Percentiles rank a stretch among this genome's conserved stretches.
Conservation (phyloP, 2,329 filamentous ascomycete genomes). For the Aspergillus tubingensis region DNA sequence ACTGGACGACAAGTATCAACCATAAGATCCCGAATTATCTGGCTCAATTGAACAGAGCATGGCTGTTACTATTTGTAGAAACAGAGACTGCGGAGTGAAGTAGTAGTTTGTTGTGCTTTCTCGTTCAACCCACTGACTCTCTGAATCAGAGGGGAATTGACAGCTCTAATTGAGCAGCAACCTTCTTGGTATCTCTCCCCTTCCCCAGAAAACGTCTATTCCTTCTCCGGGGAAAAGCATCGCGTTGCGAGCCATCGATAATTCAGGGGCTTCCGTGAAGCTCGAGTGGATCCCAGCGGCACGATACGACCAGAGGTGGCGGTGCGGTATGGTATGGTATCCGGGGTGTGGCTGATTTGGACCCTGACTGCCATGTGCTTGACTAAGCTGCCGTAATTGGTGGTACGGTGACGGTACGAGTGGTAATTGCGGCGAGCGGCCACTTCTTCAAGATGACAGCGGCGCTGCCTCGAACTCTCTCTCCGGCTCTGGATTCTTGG, state of each 20-base stretch:
- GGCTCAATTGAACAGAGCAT: not conserved
- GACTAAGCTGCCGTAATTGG: not conserved
- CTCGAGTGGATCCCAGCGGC: slow-evolving; percentile 22
- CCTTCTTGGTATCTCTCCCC: not conserved
- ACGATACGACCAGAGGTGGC: slow-evolving; percentile 16
- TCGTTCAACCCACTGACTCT: no score
- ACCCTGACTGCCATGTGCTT: not conserved
- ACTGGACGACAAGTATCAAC: not conserved
- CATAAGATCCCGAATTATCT: not conserved
- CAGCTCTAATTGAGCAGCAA: not conserved
- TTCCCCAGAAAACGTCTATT: not conserved
- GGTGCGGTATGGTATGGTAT: slow-evolving; percentile 20
- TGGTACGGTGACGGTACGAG: slow-evolving; percentile 8
- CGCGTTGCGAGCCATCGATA: not conserved
- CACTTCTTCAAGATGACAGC: slow-evolving; percentile 11
- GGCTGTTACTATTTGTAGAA: slow-evolving; percentile 4
- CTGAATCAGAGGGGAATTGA: not conserved
- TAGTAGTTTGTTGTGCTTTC: not conserved
- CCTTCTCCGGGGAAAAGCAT: not conserved
- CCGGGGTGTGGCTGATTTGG: not conserved
- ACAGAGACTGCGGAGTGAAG: not conserved
- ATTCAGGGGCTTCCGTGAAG: slow-evolving; percentile 25
- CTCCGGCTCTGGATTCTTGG: slow-evolving; percentile 2
- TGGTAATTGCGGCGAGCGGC: not conserved
- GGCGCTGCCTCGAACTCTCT: slow-evolving; percentile 3